Base-by-base conservation (phyloP, 164 flowering plant species). In the Aristolochia fimbriata region DNA sequence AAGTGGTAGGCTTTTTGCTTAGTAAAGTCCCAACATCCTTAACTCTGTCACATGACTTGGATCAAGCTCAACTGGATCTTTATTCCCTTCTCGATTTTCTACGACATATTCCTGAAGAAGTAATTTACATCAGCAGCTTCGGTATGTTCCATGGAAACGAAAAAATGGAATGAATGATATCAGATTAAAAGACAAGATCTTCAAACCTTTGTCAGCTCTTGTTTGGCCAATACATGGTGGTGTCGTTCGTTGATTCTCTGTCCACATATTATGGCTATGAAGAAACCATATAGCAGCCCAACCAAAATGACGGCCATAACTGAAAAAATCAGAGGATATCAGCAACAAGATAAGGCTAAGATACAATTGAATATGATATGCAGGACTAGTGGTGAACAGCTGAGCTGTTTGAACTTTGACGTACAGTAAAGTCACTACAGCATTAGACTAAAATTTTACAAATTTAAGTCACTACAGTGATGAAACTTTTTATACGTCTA, bases 201-300 rank as follows among this genome's bases (percentile, higher is more conserved):
- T 24, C 47, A 37, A 50, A 93, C 98, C 96, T 94, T 94, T 50
- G 97, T 94, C 46, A 94, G 80, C 67, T 94, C 99, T 83, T 88
- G 89, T 67, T 94, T 94, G 23, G 95, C 97, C 70, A 94, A 88
- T 60, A 94, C 96, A 67, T 91, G 96, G 70, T 87, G 84, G 68
- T 94, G 99, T 62, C 97, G 89, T 67, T 91, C 93, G 70, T 70
- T 88, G 76, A 94, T 94, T 80, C 84, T 84, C 73, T 94, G 99
- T 56, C 96, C 97, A 73, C 97, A 91, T 48, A 94, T 94, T 58
- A 91, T 94, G 47, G 97, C 99, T 65, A 91, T 88, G 78, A 94
- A 91, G 76, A 91, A 91, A 48, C 97, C 99, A 73, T 91, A 94
- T 51, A 94, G 88, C 79, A 94, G 72, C 14, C 99, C 99, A 80